Evolutionary conservation across 2,329 filamentous ascomycete genomes (phyloP), one percentile per base, ranked within the genome.

Genomic region (Microdochium paspali): DNA sequence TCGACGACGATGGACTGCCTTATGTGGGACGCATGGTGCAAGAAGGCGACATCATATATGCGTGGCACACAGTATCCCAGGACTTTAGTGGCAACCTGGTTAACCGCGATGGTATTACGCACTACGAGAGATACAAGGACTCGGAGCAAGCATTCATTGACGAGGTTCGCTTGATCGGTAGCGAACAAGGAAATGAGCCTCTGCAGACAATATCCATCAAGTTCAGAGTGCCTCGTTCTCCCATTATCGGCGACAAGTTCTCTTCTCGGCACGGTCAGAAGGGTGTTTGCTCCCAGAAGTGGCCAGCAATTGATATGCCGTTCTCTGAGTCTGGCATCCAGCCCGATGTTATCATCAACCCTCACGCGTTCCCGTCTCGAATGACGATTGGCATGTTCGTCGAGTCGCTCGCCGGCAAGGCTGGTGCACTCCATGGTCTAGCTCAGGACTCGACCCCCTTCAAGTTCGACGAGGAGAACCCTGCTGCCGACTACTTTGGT

Each of bases 341-440:
- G 61, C 93, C 93, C 10, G 93, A 98, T 67, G 77, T 95, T 59
- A 98, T 98, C 68, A 98, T 98, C 75, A 98, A 98, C 71, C 93
- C 93, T 35, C 93, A 98, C 76, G 93, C 93, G 61, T 98, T 98
- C 77, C 93, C 93, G 7, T 97, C 91, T 43, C 90, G 93, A 68
- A 98, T 98, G 93, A 98, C 93, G 20, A 98, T 98, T 62, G 93
- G 93, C 62, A 97, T 97, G 88, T 97, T 98, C 67, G 82, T 98
- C 61, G 93, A 98, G 72, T 96, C 90, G 4, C 77, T 98, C 46
- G 93, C 93, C 10, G 93, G 93, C 51, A 98, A 98, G 71, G 82
- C 91, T 10, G 93, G 93, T 44, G 87, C 91, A 13, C 78, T 98
- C 30, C 93, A 98, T 64, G 93, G 93, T 44, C 76, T 96, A n/a